Conservation (phyloP, 225 moss, liverwort and hornwort genomes). For the Asterella californica region DNA sequence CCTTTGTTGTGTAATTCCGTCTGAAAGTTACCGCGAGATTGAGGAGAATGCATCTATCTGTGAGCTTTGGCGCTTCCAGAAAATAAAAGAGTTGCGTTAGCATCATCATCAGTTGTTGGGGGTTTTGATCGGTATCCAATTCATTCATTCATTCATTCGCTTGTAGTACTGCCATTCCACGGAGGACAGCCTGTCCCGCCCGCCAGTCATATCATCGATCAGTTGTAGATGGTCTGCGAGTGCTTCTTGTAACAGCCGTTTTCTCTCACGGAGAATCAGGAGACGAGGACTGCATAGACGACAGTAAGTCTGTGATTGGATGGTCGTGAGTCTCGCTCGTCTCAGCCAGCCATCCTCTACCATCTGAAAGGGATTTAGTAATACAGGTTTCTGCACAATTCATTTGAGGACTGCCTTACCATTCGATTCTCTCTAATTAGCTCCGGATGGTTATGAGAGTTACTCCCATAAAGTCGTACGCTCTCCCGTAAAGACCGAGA, state of each 20-base stretch:
- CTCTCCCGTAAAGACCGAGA: slow-evolving; percentile 7
- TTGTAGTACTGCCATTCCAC: slow-evolving; percentile 12
- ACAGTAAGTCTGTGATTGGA: neutral
- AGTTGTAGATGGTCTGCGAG: neutral
- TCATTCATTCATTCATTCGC: neutral
- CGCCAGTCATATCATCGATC: neutral
- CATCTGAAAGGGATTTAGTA: neutral
- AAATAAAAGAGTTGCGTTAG: slow-evolving; percentile 11
- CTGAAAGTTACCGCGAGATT: slow-evolving; percentile 19
- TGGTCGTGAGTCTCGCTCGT: slow-evolving; percentile 4
- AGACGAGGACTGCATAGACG: neutral
- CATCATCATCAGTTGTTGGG: slow-evolving; percentile 22
- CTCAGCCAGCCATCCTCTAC: slow-evolving; percentile 1
- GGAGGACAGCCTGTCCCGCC: neutral
- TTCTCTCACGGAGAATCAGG: slow-evolving; percentile 4
- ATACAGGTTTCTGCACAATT: neutral
- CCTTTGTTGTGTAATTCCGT: neutral
- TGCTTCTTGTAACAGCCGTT: slow-evolving; percentile 9
- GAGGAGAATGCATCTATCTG: slow-evolving; percentile 19
- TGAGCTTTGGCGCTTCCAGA: slow-evolving; percentile 13
- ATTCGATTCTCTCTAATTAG: neutral
- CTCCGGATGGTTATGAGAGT: slow-evolving; percentile 1
- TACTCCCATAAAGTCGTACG: slow-evolving; percentile 12
- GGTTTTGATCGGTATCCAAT: slow-evolving; percentile 17
- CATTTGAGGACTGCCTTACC: slow-evolving; percentile 13